These are phyloP conservation scores for Wickerhamomyces queroliae DNA, from an alignment of 805 yeast species.

Conservation along the genomic window DNA sequence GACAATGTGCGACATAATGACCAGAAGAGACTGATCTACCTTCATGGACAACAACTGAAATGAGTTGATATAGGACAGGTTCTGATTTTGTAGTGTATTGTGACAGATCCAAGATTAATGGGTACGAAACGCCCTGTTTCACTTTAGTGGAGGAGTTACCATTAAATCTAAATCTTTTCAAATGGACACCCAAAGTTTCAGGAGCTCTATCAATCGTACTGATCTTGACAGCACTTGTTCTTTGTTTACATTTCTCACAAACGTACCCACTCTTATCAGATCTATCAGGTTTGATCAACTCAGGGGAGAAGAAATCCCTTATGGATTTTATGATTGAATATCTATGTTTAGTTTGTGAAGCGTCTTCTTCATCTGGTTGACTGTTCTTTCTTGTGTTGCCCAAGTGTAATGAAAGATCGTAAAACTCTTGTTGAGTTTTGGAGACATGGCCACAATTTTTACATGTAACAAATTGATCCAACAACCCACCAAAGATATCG, in stretches of 20 bases:
- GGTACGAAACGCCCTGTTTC: slow-evolving; percentile 80
- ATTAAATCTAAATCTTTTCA: slow-evolving; percentile 87
- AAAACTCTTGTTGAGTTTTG: slow-evolving; percentile 87
- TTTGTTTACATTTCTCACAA: slow-evolving; percentile 79
- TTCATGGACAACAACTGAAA: slow-evolving; percentile 86
- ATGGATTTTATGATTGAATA: slow-evolving; percentile 74
- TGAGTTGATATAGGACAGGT: slow-evolving; percentile 62
- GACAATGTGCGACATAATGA: slow-evolving; percentile 86
- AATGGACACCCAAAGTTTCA: slow-evolving; percentile 79
- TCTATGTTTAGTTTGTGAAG: slow-evolving; percentile 24
- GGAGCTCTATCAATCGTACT: slow-evolving; percentile 78
- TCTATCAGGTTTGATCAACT: slow-evolving; percentile 62
- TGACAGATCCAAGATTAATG: slow-evolving; percentile 68
- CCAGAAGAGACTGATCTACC: slow-evolving; percentile 92
- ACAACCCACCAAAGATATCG: slow-evolving; percentile 90
- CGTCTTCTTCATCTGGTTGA: slow-evolving; percentile 4
- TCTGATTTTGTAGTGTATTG: slow-evolving; percentile 44
- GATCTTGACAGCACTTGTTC: slow-evolving; percentile 73
- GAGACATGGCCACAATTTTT: slow-evolving; percentile 76
- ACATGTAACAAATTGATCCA: slow-evolving; percentile 83
- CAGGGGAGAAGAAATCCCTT: slow-evolving; percentile 77
- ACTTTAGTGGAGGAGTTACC: slow-evolving; percentile 78
- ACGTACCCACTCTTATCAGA: slow-evolving; percentile 71
- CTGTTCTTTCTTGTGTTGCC: slow-evolving; percentile 21
- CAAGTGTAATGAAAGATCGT: slow-evolving; percentile 83